Evolutionary conservation across 192 early-diverging fungal genomes (phyloP).

Genomic region (Umbelopsis sp.): DNA sequence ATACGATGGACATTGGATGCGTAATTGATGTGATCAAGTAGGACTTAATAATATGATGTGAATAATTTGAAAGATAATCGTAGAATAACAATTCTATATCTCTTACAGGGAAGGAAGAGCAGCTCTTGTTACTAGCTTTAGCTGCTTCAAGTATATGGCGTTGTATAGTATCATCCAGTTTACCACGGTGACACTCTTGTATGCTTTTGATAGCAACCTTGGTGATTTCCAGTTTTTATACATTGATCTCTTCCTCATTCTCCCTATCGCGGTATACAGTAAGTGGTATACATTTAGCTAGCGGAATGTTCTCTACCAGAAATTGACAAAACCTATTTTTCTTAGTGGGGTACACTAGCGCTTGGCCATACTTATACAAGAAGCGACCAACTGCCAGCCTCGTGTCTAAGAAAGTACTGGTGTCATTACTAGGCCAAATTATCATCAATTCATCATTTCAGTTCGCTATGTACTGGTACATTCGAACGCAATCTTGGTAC

Average conservation of each 20-base stretch:
- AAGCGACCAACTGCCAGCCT: slow-evolving; percentile 92
- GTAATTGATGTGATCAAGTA: slow-evolving; percentile 86
- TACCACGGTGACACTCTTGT: slow-evolving; percentile 90
- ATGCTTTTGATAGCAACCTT: slow-evolving; percentile 84
- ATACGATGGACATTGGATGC: slow-evolving; percentile 87
- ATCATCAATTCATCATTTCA: slow-evolving; percentile 84
- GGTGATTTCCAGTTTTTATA: slow-evolving; percentile 97
- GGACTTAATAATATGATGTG: neutral
- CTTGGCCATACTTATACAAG: slow-evolving; percentile 67
- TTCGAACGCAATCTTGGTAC: slow-evolving; percentile 73
- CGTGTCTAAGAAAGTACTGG: slow-evolving; percentile 87
- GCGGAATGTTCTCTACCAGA: neutral
- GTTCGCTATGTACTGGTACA: slow-evolving; percentile 65
- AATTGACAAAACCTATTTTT: neutral
- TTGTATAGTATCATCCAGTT: slow-evolving; percentile 97
- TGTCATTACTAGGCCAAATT: slow-evolving; percentile 89
- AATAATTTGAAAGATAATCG: too few relatives aligned
- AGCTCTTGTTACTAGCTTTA: slow-evolving; percentile 95
- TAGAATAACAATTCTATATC: neutral
- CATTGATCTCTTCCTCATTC: slow-evolving; percentile 91
- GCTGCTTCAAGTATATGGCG: slow-evolving; percentile 99
- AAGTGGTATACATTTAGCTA: slow-evolving; percentile 17
- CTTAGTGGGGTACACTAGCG: slow-evolving; percentile 86
- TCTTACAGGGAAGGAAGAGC: slow-evolving; percentile 82
- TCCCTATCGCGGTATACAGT: slow-evolving; percentile 82